Base-by-base conservation (phyloP, 257 asterid genomes). In the Handroanthus guayacan region DNA sequence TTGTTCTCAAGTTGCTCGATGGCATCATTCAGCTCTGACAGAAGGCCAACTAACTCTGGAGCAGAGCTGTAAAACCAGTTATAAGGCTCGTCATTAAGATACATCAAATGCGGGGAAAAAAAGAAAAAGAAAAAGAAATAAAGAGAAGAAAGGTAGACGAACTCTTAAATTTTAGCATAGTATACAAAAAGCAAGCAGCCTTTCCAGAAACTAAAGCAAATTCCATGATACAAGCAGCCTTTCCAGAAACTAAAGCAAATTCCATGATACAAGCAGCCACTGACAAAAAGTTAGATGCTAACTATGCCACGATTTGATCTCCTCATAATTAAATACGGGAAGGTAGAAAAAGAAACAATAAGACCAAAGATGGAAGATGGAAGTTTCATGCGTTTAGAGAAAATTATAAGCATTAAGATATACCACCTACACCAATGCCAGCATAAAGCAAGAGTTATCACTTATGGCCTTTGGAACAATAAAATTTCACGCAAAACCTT, bases 41-140 rank as follows among this genome's bases (percentile, higher is more conserved):
- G 82, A 78, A 91, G 89, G 72, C 97, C 98, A 85, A 95, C 83
- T 77, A 95, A 77, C 83, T 92, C 98, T 5, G 99, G 99, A 63
- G 97, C 96, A 77, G 97, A 91, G 86, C 99, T 95, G 90, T 78
- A 79, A 66, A 81, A 84, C 69, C 71, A 87, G 66, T 55, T 31
- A 79, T 41, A 34, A 77, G 52, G 64, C 44, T 68, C 82, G 52
- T 20, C 43, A 69, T 10, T 67, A 51, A 45, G 62, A 51, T 25
- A 72, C 13, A 78, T 38, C 62, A 64, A 11, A 52, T 47, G 64
- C 39, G 25, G 69, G 64, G 11, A 63, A 9, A 9, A 41, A 39
- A 50, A 36, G 52, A 56, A 20, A n/a, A n/a, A n/a, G n/a, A n/a
- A n/a, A n/a, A n/a, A n/a, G n/a, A n/a, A n/a, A n/a, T n/a, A n/a